Base-by-base conservation (phyloP, 1,139 yeast species). In the Candida dubliniensis region DNA sequence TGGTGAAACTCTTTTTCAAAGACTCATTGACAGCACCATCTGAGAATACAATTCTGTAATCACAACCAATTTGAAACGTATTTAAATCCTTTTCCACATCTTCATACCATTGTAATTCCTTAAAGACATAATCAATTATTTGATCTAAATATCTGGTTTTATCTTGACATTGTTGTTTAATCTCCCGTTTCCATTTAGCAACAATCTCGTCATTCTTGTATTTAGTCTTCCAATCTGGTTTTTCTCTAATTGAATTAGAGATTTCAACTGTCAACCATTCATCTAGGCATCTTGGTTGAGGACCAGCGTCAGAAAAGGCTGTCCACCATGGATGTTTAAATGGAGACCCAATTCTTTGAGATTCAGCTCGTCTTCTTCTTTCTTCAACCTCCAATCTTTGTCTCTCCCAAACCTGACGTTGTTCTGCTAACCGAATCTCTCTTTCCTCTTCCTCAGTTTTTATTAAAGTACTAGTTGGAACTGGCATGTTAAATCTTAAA, bases 161-260 rank as follows among this genome's bases (percentile, higher is more conserved):
- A 25, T 47, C 53, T 0, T 33, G 31, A 34, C 53, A 45, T 40
- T 60, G 64, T 0, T 38, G 45, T 24, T 36, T 43, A 10, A 66
- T 47, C 48, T 70, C 76, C 1, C 41, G 32, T 41, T 49, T 56
- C 76, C 76, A 70, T 49, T 67, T 69, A 2, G 39, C 48, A 10
- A 51, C 48, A 38, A 70, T 66, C 1, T 40, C 54, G 1, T 52
- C 45, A 41, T 66, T 56, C 35, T 60, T 61, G 43, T 57, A 64
- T 46, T 70, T 70, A 4, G 41, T 14, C 43, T 58, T 53, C 76
- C 76, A 70, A 15, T 64, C 52, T 1, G 65, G 64, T 44, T 68
- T 70, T 8, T 45, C 44, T 26, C 71, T 53, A 33, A 67, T 63
- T 8, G 49, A 40, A 39, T 50, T 46, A n/a, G 64, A 58, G 14